Base-by-base conservation (phyloP, 441 rosid species). In the Omphalea diandra region DNA sequence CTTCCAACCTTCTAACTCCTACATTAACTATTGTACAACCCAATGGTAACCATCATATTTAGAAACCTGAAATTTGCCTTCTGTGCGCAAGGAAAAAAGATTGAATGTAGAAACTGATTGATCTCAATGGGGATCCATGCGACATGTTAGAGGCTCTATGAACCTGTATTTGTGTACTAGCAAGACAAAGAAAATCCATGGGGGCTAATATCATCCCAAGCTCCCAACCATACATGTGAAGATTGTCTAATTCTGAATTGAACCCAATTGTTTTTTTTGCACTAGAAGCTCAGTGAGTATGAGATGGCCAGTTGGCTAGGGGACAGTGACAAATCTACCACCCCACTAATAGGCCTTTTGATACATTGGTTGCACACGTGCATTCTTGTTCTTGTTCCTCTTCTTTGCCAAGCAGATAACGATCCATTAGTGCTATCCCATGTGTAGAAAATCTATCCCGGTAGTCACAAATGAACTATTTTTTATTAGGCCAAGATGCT, bases 301-400 rank as follows among this genome's bases (percentile, higher is more conserved):
- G 17, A 41, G 36, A 65, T 38, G 60, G 71, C 59, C 66, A 67
- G 71, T 73, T 65, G 73, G 76, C 20, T 27, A 81, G 79, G 79
- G 64, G 49, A 71, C 81, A 75, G 20, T 59, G 67, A 73, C 53
- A 71, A 68, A 75, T 63, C 63, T 59, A 60, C 46, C 63, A 56
- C 24, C 9, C 60, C 55, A 26, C 46, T 7, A 33, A 7, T 2
- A 18, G 24, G 52, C 9, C 22, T 26, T 49, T 4, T 7, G 50
- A 56, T 12, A 59, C 49, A 33, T 52, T 64, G 65, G 47, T 14
- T 52, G 55, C 65, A 31, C 68, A 75, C 71, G 69, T 66, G 77
- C 36, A 40, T 20, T 20, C 59, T 41, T 57, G n/a, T 57, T 50
- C 41, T 15, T 14, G 26, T 26, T 26, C n/a, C 26, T 10, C 5